Percentiles rank a stretch among this genome's conserved stretches.
These are phyloP conservation scores for Salix dunnii DNA, from an alignment of 345 rosid genomes.

Conservation along the genomic window DNA sequence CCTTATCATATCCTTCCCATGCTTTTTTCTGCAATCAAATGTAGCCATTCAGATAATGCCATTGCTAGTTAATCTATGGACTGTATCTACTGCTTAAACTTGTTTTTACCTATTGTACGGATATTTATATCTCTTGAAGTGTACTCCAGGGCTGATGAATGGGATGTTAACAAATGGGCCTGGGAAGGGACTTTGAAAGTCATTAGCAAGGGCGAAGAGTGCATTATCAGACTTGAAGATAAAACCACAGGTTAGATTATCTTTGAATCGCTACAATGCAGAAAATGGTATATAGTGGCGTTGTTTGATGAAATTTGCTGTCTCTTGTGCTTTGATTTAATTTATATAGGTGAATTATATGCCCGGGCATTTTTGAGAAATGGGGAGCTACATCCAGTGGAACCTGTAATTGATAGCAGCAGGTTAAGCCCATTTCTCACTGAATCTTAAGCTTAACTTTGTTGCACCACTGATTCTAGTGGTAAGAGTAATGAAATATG, in stretches of 20 bases:
- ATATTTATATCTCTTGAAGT: conserved; percentile 15
- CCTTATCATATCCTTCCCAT: neutral
- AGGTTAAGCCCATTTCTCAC: conserved; percentile 48
- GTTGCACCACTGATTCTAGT: neutral
- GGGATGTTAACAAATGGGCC: conserved; percentile 98
- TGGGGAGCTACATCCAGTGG: conserved; percentile 95
- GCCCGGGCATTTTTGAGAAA: conserved; percentile 91
- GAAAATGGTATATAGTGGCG: conserved; percentile 8
- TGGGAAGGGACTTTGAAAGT: conserved; percentile 95
- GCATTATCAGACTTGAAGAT: conserved; percentile 94
- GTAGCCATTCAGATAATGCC: neutral
- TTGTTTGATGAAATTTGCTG: neutral
- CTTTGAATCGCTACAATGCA: conserved; percentile 14
- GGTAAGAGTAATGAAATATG: neutral
- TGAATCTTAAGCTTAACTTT: conserved; percentile 9
- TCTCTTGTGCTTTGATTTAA: conserved; percentile 7
- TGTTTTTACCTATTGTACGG: conserved; percentile 1
- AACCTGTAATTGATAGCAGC: conserved; percentile 97
- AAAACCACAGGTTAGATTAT: conserved; percentile 55
- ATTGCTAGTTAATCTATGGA: neutral
- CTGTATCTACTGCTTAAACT: neutral
- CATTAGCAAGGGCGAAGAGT: conserved; percentile 89
- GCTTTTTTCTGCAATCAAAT: neutral
- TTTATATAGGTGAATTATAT: conserved; percentile 65
- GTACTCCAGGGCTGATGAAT: conserved; percentile 89